Base-by-base conservation (phyloP, 768 basidiomycete genomes). In the Amanita fuliginea region DNA sequence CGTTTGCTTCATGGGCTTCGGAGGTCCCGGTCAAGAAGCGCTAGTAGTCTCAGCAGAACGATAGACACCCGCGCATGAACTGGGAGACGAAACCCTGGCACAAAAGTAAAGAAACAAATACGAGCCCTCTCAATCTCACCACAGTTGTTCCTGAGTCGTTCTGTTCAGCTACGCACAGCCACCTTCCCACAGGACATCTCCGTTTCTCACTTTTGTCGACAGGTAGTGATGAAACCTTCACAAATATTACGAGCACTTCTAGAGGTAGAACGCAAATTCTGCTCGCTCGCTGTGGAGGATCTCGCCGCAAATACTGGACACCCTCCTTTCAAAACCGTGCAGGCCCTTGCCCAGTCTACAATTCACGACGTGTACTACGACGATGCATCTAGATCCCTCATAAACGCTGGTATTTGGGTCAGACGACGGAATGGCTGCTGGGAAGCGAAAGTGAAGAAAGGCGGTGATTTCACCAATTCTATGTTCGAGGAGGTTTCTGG, bases 401-500 rank as follows among this genome's bases (percentile, higher is more conserved):
- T 44, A 33, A 44, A 44, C 2, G 43, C 43, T 33, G 43, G 43
- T 44, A 44, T 44, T 44, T 44, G 32, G 26, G 43, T 44, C 43
- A 44, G 43, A 44, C 43, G 43, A 4, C 43, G 43, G 43, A 44
- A 44, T 16, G 43, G 43, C 30, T 0, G 7, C 30, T 44, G 43
- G 43, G 43, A 44, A 44, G 43, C 43, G 33, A 44, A 44, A 44
- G 43, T 44, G 19, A 44, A 44, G 43, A 44, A 21, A 44, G 43
- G 43, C 43, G 43, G 43, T 32, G 43, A 44, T 44, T 44, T 44
- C 28, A 44, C n/a, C 30, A 44, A 44, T 44, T 44, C 43, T 44
- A 44, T 44, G 43, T 44, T 44, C 32, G 43, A 44, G 28, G 43
- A 44, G 30, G 30, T 44, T 30, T 33, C 43, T n/a, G 43, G 43